A percentile compares a stretch with the other conserved stretches of the same genome.
Conservation (phyloP, 1,139 yeast genomes). For the Hyphopichia wangnamkhiaoensis region DNA sequence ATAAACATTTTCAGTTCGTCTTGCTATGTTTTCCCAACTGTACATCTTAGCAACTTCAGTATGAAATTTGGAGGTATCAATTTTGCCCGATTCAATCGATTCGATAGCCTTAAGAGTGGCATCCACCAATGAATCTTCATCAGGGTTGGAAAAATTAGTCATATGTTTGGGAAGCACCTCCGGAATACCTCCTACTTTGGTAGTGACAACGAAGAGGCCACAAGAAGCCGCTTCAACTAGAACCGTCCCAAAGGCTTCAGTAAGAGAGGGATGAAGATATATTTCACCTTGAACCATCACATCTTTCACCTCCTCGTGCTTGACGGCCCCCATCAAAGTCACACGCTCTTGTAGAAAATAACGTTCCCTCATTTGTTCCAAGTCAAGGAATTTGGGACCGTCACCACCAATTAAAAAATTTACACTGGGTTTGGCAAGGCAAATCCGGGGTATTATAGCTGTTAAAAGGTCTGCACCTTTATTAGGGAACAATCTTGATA, state of each 20-base stretch:
- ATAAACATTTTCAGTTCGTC: slow-evolving; percentile 82
- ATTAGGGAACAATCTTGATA: slow-evolving; percentile 89
- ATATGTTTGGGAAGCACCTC: slow-evolving; percentile 92
- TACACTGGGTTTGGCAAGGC: slow-evolving; percentile 62
- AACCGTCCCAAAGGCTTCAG: slow-evolving; percentile 98
- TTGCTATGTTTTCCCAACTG: slow-evolving; percentile 90
- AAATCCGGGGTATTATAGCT: slow-evolving; percentile 83
- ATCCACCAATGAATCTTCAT: slow-evolving; percentile 72
- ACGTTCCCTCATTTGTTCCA: slow-evolving; percentile 93
- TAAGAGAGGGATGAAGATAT: slow-evolving; percentile 87
- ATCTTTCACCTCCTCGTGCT: slow-evolving; percentile 90
- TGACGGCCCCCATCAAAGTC: slow-evolving; percentile 78
- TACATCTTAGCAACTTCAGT: slow-evolving; percentile 78
- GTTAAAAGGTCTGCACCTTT: slow-evolving; percentile 91
- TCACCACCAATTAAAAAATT: slow-evolving; percentile 91
- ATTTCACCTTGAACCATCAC: slow-evolving; percentile 95
- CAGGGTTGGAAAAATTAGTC: slow-evolving; percentile 90
- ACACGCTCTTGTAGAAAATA: slow-evolving; percentile 87
- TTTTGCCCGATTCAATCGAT: slow-evolving; percentile 52
- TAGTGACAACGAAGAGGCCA: slow-evolving; percentile 90
- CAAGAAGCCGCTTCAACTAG: slow-evolving; percentile 97
- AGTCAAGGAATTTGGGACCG: slow-evolving; percentile 91
- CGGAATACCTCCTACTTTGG: slow-evolving; percentile 96
- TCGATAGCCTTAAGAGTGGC: slow-evolving; percentile 69
- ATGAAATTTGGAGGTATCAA: slow-evolving; percentile 79